Conservation (phyloP, 1,284 basidiomycete species). For the Tilletia indica region DNA sequence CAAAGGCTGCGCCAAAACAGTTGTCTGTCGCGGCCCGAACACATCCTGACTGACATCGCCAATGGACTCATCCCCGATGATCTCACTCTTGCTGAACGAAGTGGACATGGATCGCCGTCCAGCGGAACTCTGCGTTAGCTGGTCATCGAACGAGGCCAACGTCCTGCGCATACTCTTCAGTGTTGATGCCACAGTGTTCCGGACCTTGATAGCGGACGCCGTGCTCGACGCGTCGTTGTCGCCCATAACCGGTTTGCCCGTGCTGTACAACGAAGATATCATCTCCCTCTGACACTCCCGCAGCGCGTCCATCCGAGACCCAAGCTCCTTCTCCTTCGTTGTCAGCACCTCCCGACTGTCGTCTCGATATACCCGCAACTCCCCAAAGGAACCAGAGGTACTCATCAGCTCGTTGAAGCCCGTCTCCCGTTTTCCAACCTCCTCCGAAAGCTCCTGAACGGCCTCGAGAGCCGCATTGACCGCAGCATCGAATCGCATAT, state of each 20-base stretch:
- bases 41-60: constrained; percentile 15
- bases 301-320: background rate
- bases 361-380: background rate
- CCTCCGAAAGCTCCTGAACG: background rate
- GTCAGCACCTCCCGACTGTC: background rate
- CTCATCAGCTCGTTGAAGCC: background rate
- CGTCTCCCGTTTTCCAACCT: background rate
- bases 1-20: background rate
- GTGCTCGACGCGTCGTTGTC: constrained; percentile 13
- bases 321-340: constrained; percentile 9
- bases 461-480: constrained; percentile 3
- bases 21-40: background rate
- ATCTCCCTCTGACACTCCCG: constrained; percentile 12
- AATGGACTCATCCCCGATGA: background rate
- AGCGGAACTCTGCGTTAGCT: background rate
- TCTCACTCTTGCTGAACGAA: background rate
- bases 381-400: constrained; percentile 6
- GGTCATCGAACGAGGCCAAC: background rate
- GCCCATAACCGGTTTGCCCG: constrained; percentile 8
- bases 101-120: background rate
- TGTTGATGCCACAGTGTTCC: background rate
- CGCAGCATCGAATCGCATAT: background rate
- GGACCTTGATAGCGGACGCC: background rate
- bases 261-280: constrained; percentile 16
- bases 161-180: background rate